Base-by-base conservation (phyloP, 2,329 filamentous ascomycete species). In the Exophiala dermatitidis region DNA sequence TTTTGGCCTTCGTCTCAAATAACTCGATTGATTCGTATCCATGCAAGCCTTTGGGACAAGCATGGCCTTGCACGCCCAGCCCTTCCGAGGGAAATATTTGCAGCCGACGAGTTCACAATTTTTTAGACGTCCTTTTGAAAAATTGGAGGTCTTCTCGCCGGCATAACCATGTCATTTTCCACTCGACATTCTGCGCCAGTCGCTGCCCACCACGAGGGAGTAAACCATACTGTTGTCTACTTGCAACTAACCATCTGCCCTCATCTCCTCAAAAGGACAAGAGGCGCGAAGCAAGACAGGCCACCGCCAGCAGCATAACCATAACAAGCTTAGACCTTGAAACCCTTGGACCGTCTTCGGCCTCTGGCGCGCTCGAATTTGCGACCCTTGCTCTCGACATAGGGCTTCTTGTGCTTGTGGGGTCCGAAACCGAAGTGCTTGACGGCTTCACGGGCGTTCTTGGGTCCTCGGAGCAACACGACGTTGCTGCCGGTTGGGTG, bases 311-410 rank as follows among this genome's bases (percentile, higher is more conserved):
- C 58, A 49, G 54, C 40, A 54, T 42, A 53, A 57, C 48, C 40
- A 46, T 46, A 41, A 53, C 41, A 44, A 51, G 19, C 37, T 51
- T 26, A 98, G 74, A 98, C 93, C 90, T 98, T 98, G 90, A 98
- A 98, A 83, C 94, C 93, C 72, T 88, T 84, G 70, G 90, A 97
- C 75, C 90, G 82, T 86, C 93, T 94, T 79, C 93, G 90, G 77
- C 93, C 94, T 93, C 93, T 90, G 71, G 90, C 93, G 71, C 84
- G 83, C 86, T 98, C 94, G 82, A 98, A 98, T 83, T 98, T 98
- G 79, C 93, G 87, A 72, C 94, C 94, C 88, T 98, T 98, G 82
- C 89, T 95, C 77, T 89, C 83, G 71, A 98, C 83, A 68, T 95
- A 88, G 67, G 91, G 91, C 84, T 96, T 97, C 91, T 97, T 98